Evolutionary conservation across 176 grass and related monocot species (phyloP), one percentile per base, ranked within the genome.

Genomic region (Stipa capillata): DNA sequence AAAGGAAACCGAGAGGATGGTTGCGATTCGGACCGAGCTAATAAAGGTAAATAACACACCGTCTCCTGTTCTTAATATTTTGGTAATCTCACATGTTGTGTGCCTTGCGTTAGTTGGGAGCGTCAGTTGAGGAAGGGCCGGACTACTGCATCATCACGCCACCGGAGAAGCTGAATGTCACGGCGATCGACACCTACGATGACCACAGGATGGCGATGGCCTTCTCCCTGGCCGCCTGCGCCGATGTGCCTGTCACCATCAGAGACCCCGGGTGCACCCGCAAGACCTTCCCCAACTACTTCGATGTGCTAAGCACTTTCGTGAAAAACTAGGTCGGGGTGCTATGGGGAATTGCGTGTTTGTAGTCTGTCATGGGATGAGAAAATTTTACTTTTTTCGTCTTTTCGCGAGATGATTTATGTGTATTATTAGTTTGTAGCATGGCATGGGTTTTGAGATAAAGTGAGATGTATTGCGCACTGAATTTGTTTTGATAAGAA

Each of bases 151-250:
- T 94, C 62, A 94, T 97, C 66, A 94, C 91, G 14, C 91, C 94
- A 16, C 91, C 91, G 0, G 89, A 94, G 84, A 97, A 88, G 76
- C 69, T 97, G 71, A 94, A 88, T 11, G 69, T 88, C 14, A 91
- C 91, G 0, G 59, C 79, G 16, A 88, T 97, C 5, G 82, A 97
- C 79, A 94, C 89, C 2, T 97, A 97, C 2, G 89, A 97, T 21
- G 94, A 94, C 28, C 94, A 91, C 70, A 82, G 91, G 80, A 97
- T 97, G 94, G 94, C 91, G 6, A 97, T 88, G 91, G 89, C 89
- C 33, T 91, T 97, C 72, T 91, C 94, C 44, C 72, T 91, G 6
- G 91, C 82, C 4, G 89, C 84, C n/a, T 91, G 94, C 18, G 82
- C 79, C 0, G 89, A 90, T 40, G 91, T 91, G 14, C 88, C 89